Conservation (phyloP, 2,329 filamentous ascomycete genomes). For the Exophiala xenobiotica region DNA sequence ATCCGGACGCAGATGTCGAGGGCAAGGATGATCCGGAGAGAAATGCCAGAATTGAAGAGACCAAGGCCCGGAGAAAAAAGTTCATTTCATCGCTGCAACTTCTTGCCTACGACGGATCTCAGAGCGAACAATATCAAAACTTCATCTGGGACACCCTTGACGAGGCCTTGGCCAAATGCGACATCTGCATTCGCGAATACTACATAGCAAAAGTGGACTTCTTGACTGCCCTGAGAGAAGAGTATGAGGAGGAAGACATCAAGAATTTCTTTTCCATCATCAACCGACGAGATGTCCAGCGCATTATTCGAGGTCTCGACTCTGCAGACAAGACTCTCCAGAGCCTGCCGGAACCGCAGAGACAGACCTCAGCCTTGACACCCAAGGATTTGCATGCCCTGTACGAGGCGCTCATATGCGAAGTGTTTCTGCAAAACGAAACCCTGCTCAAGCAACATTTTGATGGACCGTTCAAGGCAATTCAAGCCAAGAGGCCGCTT, state of each 20-base stretch:
- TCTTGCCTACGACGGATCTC: constrained; percentile 63
- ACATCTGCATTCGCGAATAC: constrained; percentile 71
- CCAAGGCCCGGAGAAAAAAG: constrained; percentile 57
- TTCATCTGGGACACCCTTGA: constrained; percentile 61
- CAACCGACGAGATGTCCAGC: constrained; percentile 59
- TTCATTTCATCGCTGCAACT: constrained; percentile 69
- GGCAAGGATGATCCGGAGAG: constrained; percentile 35
- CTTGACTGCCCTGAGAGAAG: constrained; percentile 61
- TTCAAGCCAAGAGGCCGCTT: constrained; percentile 75
- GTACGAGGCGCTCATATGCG: constrained; percentile 84
- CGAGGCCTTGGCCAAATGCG: constrained; percentile 61
- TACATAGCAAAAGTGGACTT: constrained; percentile 66
- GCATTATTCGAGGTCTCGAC: constrained; percentile 61
- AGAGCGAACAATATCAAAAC: constrained; percentile 59
- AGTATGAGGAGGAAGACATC: constrained; percentile 49
- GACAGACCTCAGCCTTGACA: constrained; percentile 52
- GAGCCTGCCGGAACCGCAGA: constrained; percentile 49
- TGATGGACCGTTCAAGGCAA: constrained; percentile 76
- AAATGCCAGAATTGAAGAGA: constrained; percentile 53
- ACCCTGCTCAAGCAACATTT: constrained; percentile 61
- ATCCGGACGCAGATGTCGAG: constrained; percentile 44
- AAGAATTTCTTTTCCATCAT: constrained; percentile 56
- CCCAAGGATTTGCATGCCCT: constrained; percentile 71
- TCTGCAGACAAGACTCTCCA: constrained; percentile 57
- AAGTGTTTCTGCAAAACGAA: constrained; percentile 67